Evolutionary conservation across 768 basidiomycete species (phyloP).

Genomic region (Sutorius australiensis): DNA sequence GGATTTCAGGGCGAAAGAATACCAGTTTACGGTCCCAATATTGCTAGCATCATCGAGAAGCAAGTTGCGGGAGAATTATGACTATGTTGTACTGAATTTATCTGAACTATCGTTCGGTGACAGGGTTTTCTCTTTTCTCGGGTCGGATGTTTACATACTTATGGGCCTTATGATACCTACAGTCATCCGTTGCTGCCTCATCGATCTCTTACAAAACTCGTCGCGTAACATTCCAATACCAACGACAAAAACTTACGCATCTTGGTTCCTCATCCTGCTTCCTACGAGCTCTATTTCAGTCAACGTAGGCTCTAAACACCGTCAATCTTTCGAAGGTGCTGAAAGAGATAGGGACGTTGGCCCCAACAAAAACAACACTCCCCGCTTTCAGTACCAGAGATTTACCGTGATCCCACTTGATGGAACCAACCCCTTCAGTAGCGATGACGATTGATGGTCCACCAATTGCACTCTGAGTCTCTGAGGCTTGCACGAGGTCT

Average conservation of each 20-base stretch:
- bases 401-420: conserved; percentile 45
- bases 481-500: conserved; percentile 41
- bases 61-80: conserved; percentile 40
- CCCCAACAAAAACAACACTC: conserved; percentile 80
- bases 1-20: conserved; percentile 82
- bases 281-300: conserved; percentile 3
- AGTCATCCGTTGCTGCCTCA: background rate
- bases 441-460: conserved; percentile 87
- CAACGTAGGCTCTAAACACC: conserved; percentile 30
- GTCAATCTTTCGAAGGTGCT: conserved; percentile 26
- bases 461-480: conserved; percentile 57
- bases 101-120: background rate
- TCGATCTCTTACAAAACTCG: background rate
- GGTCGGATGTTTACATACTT: background rate
- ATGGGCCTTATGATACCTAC: background rate
- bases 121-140: background rate
- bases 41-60: conserved; percentile 72
- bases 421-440: conserved; percentile 59
- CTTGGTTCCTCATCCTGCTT: background rate
- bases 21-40: conserved; percentile 61
- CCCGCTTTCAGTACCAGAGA: conserved; percentile 52
- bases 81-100: background rate
- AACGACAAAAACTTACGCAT: background rate
- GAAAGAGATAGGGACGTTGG: conserved; percentile 56
- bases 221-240: background rate